A percentile compares a stretch with the other conserved stretches of the same genome.
Conservation (phyloP, 2,329 filamentous ascomycete genomes). For the Beauveria australis region DNA sequence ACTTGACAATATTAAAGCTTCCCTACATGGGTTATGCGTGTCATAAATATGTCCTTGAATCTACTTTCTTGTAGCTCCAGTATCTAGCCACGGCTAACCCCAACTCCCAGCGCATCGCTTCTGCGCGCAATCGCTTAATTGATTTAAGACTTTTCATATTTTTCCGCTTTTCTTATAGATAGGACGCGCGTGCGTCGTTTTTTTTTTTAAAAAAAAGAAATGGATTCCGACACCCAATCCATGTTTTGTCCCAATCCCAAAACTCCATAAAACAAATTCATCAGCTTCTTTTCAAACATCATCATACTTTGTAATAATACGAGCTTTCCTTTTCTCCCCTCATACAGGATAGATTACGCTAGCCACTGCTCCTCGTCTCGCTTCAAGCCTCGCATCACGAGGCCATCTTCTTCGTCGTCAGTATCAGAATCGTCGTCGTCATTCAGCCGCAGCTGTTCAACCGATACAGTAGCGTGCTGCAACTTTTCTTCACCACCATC, state of each 20-base stretch:
- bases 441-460: constrained; percentile 32
- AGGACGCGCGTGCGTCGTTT: not conserved
- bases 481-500: constrained; percentile 28
- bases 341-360: constrained; percentile 22
- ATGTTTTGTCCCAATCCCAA: constrained; percentile 1
- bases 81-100: not conserved
- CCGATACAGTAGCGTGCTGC: constrained; percentile 26
- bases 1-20: no score
- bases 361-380: constrained; percentile 54
- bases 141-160: not conserved
- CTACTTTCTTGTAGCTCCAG: not conserved
- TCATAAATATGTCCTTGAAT: not conserved
- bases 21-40: no score
- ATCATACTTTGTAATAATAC: not conserved
- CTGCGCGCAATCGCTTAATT: not conserved
- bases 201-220: not conserved
- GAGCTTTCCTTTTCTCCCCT: not conserved
- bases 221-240: not conserved
- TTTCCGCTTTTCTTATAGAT: not conserved
- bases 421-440: constrained; percentile 36
- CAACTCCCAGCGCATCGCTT: not conserved
- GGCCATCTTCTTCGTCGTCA: constrained; percentile 48
- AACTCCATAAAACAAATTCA: constrained; percentile 9
- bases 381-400: constrained; percentile 49
- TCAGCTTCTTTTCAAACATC: constrained; percentile 7